Base-by-base conservation (phyloP, 148 eudicot genomes). In the Spergularia bocconei region DNA sequence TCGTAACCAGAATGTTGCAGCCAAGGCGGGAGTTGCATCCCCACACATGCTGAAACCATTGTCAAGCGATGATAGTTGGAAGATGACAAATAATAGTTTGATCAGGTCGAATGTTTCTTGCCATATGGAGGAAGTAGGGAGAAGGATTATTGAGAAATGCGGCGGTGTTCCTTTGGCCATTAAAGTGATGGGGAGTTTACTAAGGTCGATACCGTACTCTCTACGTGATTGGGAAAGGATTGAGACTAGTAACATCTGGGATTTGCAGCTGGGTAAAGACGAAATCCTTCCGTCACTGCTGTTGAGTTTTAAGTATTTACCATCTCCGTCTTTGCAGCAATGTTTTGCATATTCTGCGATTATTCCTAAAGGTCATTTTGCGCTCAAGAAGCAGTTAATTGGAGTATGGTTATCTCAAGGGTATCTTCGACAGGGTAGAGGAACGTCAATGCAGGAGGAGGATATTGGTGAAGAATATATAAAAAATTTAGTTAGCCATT, bases 121-220 rank as follows among this genome's bases (percentile, higher is more conserved):
- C 2, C 6, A n/a, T 20, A 64, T 74, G 8, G 67, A 63, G 70
- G 60, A 61, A 21, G 20, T 75, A 55, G 82, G 78, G 6, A 75
- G 16, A 58, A 80, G 16, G 25, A 70, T 80, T 61, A 56, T 69
- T 25, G 12, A 47, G 1, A 80, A 75, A 56, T 80, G 82, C 50
- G 23, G 54, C 10, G 82, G 82, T 56, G 71, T 80, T 47, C 82
- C 82, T 51, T 70, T 75, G 29, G 75, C 82, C 2, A 75, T 80
- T 7, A 63, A 47, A 70, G 74, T 17, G 5, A 71, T 70, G 0
- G 71, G 75, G 5, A 38, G 50, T 9, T 23, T 48, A 19, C 29
- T 79, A 23, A n/a, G 15, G 48, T 20, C 70, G 2, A 74, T 39
- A 41, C 51, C 25, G 36, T 0, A 41, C 36, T 29, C 36, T 56